Conservation (phyloP, 1,139 yeast species). For the Kurtzmaniella quercitrusa region DNA sequence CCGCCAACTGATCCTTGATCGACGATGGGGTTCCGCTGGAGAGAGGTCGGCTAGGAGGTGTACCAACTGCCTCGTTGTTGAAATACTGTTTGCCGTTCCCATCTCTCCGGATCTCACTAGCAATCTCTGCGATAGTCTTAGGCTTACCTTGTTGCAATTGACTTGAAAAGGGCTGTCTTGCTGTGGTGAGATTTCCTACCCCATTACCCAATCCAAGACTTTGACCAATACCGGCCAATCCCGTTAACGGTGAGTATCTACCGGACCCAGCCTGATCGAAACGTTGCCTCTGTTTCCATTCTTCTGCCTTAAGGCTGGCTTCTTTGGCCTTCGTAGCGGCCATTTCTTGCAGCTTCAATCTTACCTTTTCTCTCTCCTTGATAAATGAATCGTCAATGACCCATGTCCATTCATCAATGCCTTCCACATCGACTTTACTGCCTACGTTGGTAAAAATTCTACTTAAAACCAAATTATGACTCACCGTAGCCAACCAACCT, state of each 20-base stretch:
- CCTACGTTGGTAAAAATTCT: conserved; percentile 81
- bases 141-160: conserved; percentile 26
- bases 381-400: conserved; percentile 81
- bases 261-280: conserved; percentile 26
- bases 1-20: conserved; percentile 53
- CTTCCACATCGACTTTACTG: conserved; percentile 21
- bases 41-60: conserved; percentile 3
- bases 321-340: conserved; percentile 57
- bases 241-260: conserved; percentile 21
- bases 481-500: conserved; percentile 95
- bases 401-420: conserved; percentile 77
- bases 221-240: neutral
- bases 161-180: conserved; percentile 15
- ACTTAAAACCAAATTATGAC: conserved; percentile 82
- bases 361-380: conserved; percentile 72
- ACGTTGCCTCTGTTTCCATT: conserved; percentile 40
- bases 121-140: conserved; percentile 53
- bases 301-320: conserved; percentile 51
- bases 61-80: conserved; percentile 20
- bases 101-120: conserved; percentile 49
- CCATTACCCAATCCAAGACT: conserved; percentile 2
- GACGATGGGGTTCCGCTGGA: conserved; percentile 15
- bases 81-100: conserved; percentile 30
- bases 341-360: conserved; percentile 63
- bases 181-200: conserved; percentile 10